phyloP scores from a whole-genome alignment of 2,329 filamentous ascomycete species.

The Fusarium camptoceras region DNA sequence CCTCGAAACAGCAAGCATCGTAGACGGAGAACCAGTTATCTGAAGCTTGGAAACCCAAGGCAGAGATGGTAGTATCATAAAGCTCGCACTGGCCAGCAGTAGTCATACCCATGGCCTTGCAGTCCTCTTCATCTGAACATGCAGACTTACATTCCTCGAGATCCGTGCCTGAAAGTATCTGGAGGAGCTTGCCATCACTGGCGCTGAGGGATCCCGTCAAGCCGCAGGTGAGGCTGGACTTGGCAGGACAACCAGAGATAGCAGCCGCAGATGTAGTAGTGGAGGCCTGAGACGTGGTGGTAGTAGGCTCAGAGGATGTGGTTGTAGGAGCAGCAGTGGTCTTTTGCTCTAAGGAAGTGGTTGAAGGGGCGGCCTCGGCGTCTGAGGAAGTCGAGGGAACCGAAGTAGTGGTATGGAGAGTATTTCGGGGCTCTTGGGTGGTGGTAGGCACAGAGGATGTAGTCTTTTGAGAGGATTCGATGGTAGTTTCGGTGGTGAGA shows the following conservation, averaged over 20 bases:
- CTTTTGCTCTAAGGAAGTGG: constrained; percentile 11
- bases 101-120: constrained; percentile 28
- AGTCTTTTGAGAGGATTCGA: background rate
- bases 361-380: background rate
- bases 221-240: constrained; percentile 17
- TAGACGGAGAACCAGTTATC: constrained; percentile 16
- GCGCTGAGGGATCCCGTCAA: constrained; percentile 7
- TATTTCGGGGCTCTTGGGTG: background rate
- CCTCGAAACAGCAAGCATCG: constrained; percentile 31
- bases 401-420: constrained; percentile 12
- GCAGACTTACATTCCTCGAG: constrained; percentile 14
- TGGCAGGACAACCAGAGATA: constrained; percentile 8
- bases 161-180: background rate
- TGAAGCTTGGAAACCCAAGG: constrained; percentile 4
- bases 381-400: background rate
- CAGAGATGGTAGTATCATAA: constrained; percentile 15
- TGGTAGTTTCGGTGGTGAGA: background rate
- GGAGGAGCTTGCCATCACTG: constrained; percentile 1
- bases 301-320: constrained; percentile 2
- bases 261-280: constrained; percentile 17
- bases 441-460: constrained; percentile 4
- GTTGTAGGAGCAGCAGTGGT: constrained; percentile 13
- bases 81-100: constrained; percentile 28
- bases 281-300: constrained; percentile 23
- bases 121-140: constrained; percentile 10